phyloP scores from a whole-genome alignment of 1,284 basidiomycete species.

The Cutaneotrichosporon sp. region DNA sequence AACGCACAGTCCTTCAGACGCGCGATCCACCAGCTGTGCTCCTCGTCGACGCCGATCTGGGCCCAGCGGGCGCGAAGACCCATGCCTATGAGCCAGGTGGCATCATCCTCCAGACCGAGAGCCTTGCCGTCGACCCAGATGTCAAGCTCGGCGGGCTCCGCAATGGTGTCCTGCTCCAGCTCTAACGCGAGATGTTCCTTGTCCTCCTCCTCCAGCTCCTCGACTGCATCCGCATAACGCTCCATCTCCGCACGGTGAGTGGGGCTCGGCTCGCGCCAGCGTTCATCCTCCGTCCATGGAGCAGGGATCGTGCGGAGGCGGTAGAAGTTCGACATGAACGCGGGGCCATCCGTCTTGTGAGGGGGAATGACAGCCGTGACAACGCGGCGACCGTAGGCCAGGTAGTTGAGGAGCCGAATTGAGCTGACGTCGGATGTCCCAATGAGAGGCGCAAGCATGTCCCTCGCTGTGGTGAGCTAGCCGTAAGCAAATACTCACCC shows the following conservation, averaged over 20 bases:
- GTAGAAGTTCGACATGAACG: slow-evolving; percentile 20
- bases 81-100: slow-evolving; percentile 31
- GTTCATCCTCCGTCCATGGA: slow-evolving; percentile 39
- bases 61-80: slow-evolving; percentile 46
- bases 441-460: not conserved
- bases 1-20: slow-evolving; percentile 46
- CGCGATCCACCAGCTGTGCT: slow-evolving; percentile 40
- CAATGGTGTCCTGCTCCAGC: slow-evolving; percentile 29
- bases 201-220: not conserved
- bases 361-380: slow-evolving; percentile 29
- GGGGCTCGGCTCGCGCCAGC: slow-evolving; percentile 25
- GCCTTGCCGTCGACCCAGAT: slow-evolving; percentile 32
- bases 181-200: slow-evolving; percentile 19
- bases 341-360: slow-evolving; percentile 5
- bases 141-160: slow-evolving; percentile 28
- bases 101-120: slow-evolving; percentile 6
- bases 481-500: not conserved
- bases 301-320: slow-evolving; percentile 37
- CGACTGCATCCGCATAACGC: slow-evolving; percentile 17
- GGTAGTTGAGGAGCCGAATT: slow-evolving; percentile 26
- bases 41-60: slow-evolving; percentile 29
- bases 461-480: slow-evolving; percentile 10
- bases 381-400: slow-evolving; percentile 37
- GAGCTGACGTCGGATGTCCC: not conserved
- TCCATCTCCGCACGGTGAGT: not conserved